Percentiles rank a stretch among this genome's conserved stretches.
These are phyloP conservation scores for Ophiocordyceps unilateralis DNA, from an alignment of 2,329 filamentous ascomycete species.

Conservation along the genomic window DNA sequence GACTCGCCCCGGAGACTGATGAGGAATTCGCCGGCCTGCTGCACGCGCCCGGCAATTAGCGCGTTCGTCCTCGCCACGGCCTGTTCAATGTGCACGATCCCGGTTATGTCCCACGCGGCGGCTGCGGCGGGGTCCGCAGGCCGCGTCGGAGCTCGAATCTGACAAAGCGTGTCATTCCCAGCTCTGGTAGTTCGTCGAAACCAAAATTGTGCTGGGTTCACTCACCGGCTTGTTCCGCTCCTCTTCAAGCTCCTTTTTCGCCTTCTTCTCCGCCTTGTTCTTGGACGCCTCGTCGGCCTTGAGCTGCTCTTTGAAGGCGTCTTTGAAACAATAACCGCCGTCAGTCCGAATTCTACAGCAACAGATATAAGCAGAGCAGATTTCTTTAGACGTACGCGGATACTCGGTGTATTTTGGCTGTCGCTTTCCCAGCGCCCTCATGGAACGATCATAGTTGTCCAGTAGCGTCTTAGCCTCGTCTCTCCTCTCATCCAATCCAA, in stretches of 20 bases:
- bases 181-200: too few species aligned
- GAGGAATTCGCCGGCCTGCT: conserved; percentile 31
- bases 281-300: conserved; percentile 27
- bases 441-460: conserved; percentile 23
- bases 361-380: too few species aligned
- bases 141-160: conserved; percentile 24
- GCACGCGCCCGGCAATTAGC: conserved; percentile 28
- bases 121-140: conserved; percentile 28
- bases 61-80: conserved; percentile 18
- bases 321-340: conserved; percentile 5
- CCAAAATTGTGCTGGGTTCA: background rate
- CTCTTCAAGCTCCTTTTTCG: conserved; percentile 23
- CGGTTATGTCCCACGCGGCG: conserved; percentile 35
- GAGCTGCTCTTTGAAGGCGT: conserved; percentile 28
- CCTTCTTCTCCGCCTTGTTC: conserved; percentile 27
- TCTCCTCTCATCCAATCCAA: conserved; percentile 23
- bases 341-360: too few species aligned
- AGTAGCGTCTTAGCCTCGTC: conserved; percentile 21
- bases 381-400: conserved; percentile 14
- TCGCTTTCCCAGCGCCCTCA: conserved; percentile 23
- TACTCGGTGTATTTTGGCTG: conserved; percentile 30
- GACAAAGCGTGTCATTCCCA: background rate
- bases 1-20: conserved; percentile 29
- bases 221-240: conserved; percentile 22
- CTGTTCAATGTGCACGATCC: conserved; percentile 29